These are phyloP conservation scores for Lavandula angustifolia DNA, from an alignment of 257 asterid species.

Conservation along the genomic window DNA sequence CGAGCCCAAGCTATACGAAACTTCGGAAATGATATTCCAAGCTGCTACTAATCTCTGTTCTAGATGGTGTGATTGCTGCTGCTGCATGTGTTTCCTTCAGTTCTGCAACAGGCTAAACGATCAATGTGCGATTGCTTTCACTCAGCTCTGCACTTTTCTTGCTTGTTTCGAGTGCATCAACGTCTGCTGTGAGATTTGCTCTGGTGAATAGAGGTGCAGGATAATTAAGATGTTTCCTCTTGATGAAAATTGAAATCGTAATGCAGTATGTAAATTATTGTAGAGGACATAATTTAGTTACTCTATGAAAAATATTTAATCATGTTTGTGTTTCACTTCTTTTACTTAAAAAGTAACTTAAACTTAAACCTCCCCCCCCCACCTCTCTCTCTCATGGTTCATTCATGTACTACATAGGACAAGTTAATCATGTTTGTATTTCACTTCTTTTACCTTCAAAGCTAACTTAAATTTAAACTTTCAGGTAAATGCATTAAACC, in stretches of 20 bases:
- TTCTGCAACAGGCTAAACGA: conserved; percentile 57
- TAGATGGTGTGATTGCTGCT: conserved; percentile 51
- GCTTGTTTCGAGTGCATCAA: conserved; percentile 77
- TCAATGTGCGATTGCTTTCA: conserved; percentile 59
- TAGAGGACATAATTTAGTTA: not conserved
- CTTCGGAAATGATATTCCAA: conserved; percentile 52
- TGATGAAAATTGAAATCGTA: not conserved
- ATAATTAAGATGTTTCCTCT: not conserved
- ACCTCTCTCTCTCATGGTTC: too few species aligned
- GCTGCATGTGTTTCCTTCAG: conserved; percentile 80
- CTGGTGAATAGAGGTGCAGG: conserved; percentile 38
- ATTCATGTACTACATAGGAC: too few species aligned
- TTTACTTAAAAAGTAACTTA: too few species aligned
- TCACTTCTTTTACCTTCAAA: too few species aligned
- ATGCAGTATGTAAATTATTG: conserved; percentile 23
- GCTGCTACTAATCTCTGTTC: conserved; percentile 61
- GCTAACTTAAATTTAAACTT: too few species aligned
- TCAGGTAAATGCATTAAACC: too few species aligned
- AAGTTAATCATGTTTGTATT: too few species aligned
- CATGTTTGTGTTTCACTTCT: too few species aligned
- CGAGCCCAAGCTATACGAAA: conserved; percentile 61
- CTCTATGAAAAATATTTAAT: too few species aligned
- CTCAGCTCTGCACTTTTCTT: conserved; percentile 72
- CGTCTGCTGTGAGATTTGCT: conserved; percentile 66
- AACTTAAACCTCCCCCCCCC: too few species aligned